These are phyloP conservation scores for Lipomyces kockii DNA, from an alignment of 805 yeast species.

Conservation along the genomic window DNA sequence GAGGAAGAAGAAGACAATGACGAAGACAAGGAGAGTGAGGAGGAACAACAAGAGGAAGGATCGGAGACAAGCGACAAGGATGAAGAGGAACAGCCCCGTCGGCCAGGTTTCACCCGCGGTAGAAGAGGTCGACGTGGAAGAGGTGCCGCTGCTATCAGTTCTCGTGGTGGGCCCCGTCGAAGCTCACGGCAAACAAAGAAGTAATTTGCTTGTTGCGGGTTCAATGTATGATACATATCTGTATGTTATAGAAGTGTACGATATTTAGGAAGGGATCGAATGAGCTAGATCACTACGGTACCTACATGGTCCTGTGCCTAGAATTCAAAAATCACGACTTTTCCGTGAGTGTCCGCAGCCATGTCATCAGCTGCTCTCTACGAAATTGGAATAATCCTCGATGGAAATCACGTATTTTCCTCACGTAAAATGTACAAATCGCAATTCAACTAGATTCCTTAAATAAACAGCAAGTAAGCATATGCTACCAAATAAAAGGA, in stretches of 20 bases:
- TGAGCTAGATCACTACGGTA: too few species aligned
- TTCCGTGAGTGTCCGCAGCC: too few species aligned
- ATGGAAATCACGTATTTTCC: too few species aligned
- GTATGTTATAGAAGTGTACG: too few species aligned
- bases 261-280: too few species aligned
- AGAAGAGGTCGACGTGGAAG: slow-evolving; percentile 20
- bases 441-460: not conserved
- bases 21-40: slow-evolving; percentile 14
- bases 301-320: too few species aligned
- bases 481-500: not conserved
- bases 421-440: not conserved
- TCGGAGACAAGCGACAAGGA: slow-evolving; percentile 24
- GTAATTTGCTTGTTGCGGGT: not conserved
- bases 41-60: slow-evolving; percentile 16
- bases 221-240: not conserved
- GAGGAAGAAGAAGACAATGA: slow-evolving; percentile 18
- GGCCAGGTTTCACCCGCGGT: slow-evolving; percentile 13
- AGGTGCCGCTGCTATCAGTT: slow-evolving; percentile 9
- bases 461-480: not conserved
- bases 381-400: too few species aligned
- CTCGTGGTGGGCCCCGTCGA: slow-evolving; percentile 24
- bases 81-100: slow-evolving; percentile 20
- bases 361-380: too few species aligned
- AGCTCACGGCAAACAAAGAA: slow-evolving; percentile 12
- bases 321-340: too few species aligned